Percentiles rank a stretch among this genome's conserved stretches.
Evolutionary conservation across 345 rosid genomes (phyloP).

Genomic region (Trapa bicornis): DNA sequence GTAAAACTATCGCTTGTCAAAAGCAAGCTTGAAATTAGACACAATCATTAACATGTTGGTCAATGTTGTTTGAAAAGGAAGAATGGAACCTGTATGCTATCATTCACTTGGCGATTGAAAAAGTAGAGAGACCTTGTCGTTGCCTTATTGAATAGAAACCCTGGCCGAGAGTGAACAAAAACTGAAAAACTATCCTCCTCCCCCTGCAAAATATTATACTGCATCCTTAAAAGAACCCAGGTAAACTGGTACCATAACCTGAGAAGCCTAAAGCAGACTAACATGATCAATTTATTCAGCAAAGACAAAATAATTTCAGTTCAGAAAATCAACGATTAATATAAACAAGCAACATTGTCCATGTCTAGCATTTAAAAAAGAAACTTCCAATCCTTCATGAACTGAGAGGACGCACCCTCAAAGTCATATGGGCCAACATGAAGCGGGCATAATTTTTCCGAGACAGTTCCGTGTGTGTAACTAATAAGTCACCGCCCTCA

Average conservation of each 20-base stretch:
- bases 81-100: conserved; percentile 65
- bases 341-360: background rate
- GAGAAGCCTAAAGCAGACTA: no score
- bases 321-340: background rate
- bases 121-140: conserved; percentile 70
- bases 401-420: background rate
- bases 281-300: no score
- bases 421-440: background rate
- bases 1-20: background rate
- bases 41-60: background rate
- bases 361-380: no score
- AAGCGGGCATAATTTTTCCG: background rate
- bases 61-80: background rate
- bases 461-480: background rate
- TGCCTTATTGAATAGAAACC: conserved; percentile 66
- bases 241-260: background rate
- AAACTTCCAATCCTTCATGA: background rate
- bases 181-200: conserved; percentile 65
- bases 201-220: conserved; percentile 42
- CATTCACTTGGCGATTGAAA: conserved; percentile 70
- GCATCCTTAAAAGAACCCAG: background rate
- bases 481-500: background rate
- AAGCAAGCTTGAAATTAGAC: background rate
- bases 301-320: background rate
- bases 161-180: conserved; percentile 90